Percentiles rank a stretch among this genome's conserved stretches.
Evolutionary conservation across 257 asterid genomes (phyloP).

Genomic region (Nicotiana tabacum): DNA sequence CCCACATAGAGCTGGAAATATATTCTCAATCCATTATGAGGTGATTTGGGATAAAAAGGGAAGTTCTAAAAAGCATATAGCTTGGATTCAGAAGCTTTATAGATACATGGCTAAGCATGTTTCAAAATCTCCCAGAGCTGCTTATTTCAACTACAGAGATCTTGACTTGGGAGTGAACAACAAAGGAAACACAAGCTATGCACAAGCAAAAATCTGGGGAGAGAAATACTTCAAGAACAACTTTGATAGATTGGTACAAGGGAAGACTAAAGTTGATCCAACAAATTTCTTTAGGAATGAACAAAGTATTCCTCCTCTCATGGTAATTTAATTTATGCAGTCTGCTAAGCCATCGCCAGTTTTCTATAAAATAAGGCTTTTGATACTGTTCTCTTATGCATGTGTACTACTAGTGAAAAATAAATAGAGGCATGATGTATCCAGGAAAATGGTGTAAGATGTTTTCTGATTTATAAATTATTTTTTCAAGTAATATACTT

Average conservation of each 20-base stretch:
- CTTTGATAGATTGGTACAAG: not conserved
- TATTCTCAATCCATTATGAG: not conserved
- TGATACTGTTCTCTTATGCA: not conserved
- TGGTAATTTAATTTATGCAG: not conserved
- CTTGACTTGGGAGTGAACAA: conserved; percentile 4
- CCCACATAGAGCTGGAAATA: not conserved
- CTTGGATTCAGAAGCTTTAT: not conserved
- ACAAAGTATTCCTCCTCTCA: conserved; percentile 4
- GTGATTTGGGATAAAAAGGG: not conserved
- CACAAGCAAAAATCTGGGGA: not conserved
- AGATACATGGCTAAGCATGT: not conserved
- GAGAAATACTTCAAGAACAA: not conserved
- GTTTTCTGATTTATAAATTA: not conserved
- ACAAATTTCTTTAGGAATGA: conserved; percentile 7
- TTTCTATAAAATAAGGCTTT: not conserved
- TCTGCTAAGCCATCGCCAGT: not conserved
- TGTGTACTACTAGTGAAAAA: not conserved
- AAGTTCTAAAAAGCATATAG: not conserved
- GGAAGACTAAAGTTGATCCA: not conserved
- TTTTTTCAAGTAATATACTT: not conserved
- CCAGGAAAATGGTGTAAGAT: not conserved
- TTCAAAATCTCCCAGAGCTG: not conserved
- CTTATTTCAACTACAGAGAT: conserved; percentile 2
- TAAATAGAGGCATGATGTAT: not conserved
- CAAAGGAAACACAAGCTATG: not conserved